Evolutionary conservation across 176 grass and related monocot species (phyloP).

Genomic region (Lolium rigidum): DNA sequence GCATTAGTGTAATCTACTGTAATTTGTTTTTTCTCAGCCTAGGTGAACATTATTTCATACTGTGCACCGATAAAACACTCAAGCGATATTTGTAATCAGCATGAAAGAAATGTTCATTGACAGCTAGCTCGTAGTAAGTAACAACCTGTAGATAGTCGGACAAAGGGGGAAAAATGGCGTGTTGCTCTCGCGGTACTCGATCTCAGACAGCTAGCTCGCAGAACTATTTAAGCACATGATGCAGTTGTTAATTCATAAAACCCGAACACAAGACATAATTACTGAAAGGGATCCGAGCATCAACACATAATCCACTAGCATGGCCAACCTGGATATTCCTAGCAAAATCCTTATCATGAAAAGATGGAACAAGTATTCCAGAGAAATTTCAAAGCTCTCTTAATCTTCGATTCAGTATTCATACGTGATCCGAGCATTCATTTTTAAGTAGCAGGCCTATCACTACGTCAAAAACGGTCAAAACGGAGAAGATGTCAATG

Average conservation of each 20-base stretch:
- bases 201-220: slow-evolving; percentile 22
- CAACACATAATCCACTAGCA: neutral
- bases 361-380: slow-evolving; percentile 15
- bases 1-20: too few relatives aligned
- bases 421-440: slow-evolving; percentile 6
- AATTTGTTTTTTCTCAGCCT: too few relatives aligned
- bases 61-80: too few relatives aligned
- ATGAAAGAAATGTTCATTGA: too few relatives aligned
- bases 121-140: too few relatives aligned
- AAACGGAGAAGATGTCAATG: neutral
- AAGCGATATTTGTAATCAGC: too few relatives aligned
- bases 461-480: neutral
- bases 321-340: neutral
- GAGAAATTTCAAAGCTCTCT: slow-evolving; percentile 28
- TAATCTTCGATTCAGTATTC: slow-evolving; percentile 3
- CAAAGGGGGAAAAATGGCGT: neutral
- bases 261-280: neutral
- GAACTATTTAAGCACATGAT: neutral
- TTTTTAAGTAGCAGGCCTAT: neutral
- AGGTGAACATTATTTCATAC: too few relatives aligned
- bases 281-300: neutral
- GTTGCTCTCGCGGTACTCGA: neutral
- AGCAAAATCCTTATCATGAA: neutral
- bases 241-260: neutral
- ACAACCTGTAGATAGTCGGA: neutral